Evolutionary conservation across 1,139 yeast genomes (phyloP), one percentile per base, ranked within the genome.

Genomic region (Zygoascus hellenicus): DNA sequence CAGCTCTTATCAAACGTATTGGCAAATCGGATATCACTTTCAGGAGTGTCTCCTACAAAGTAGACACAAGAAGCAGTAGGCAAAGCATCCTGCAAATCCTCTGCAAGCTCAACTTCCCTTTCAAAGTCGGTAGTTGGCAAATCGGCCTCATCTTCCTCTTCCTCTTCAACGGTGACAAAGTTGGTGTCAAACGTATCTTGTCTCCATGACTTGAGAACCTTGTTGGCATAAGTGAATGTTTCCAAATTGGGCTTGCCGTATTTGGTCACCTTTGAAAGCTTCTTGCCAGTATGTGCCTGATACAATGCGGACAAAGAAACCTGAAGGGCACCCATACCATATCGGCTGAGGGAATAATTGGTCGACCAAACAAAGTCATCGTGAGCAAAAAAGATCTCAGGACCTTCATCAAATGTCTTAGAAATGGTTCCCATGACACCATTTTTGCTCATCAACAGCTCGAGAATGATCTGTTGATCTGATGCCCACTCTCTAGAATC

Each of bases 41-140:
- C 95, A 13, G 95, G 95, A n/a, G 95, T 86, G 63, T 86, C 95
- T 56, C 95, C 95, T 43, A 86, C 94, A 69, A 86, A 86, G 65
- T 85, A 86, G 15, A 85, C 94, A 0, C 92, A 83, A 5, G 88
- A 81, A 2, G 92, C 89, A 10, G 90, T 89, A 10, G 94, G 94
- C 54, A 84, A 70, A 54, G 81, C 51, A 30, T 58, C 54, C 15
- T 45, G 45, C 29, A 52, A 50, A 15, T 42, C 51, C 37, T 49
- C 52, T 17, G 44, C 49, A 5, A 46, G 42, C 17, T 59, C 61
- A 17, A 48, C 28, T 22, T 45, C 43, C 28, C 41, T 26, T n/a
- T 39, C 43, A 16, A 33, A 37, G n/a, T 42, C 42, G 22, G 68
- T 66, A 38, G 19, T 17, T n/a, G 35, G 31, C 34, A 47, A 29